Evolutionary conservation across 352 stramenopile genomes (phyloP).

Genomic region (Phytophthora podocarpi): DNA sequence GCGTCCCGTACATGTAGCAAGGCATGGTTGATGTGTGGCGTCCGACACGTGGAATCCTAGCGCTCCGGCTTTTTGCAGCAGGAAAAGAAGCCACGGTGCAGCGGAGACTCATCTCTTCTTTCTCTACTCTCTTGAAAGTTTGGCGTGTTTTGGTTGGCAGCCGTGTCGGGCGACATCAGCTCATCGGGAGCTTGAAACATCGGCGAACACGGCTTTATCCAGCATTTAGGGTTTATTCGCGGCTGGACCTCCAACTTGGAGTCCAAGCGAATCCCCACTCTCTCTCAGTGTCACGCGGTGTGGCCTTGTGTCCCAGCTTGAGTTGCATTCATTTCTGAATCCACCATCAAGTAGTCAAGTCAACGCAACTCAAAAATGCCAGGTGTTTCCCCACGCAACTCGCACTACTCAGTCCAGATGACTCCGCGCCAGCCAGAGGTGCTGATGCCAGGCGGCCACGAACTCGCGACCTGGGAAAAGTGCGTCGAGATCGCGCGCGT

Average conservation of each 20-base stretch:
- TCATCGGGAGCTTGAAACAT: slow-evolving; percentile 11
- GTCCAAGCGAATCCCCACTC: slow-evolving; percentile 1
- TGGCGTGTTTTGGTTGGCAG: slow-evolving; percentile 39
- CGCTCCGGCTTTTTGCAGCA: slow-evolving; percentile 32
- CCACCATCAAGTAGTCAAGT: slow-evolving; percentile 15
- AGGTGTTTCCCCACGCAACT: slow-evolving; percentile 34
- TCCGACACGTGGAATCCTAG: slow-evolving; percentile 12
- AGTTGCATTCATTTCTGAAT: slow-evolving; percentile 38
- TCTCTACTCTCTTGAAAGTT: slow-evolving; percentile 8
- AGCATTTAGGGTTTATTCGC: slow-evolving; percentile 16
- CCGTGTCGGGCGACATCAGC: slow-evolving; percentile 30
- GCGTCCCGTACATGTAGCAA: not conserved
- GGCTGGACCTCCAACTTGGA: slow-evolving; percentile 27
- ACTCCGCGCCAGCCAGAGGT: slow-evolving; percentile 28
- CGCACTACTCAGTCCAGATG: slow-evolving; percentile 32
- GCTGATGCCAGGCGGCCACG: slow-evolving; percentile 19
- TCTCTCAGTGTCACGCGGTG: slow-evolving; percentile 3
- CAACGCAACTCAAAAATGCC: slow-evolving; percentile 23
- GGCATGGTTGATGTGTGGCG: slow-evolving; percentile 22
- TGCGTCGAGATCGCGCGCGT: slow-evolving; percentile 58
- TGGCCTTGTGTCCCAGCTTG: not conserved
- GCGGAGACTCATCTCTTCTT: slow-evolving; percentile 9
- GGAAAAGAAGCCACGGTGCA: slow-evolving; percentile 7
- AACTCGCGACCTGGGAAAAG: slow-evolving; percentile 49
- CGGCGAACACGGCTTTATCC: slow-evolving; percentile 30